Conservation (phyloP, 352 stramenopile genomes). For the Pythium sukuiense region DNA sequence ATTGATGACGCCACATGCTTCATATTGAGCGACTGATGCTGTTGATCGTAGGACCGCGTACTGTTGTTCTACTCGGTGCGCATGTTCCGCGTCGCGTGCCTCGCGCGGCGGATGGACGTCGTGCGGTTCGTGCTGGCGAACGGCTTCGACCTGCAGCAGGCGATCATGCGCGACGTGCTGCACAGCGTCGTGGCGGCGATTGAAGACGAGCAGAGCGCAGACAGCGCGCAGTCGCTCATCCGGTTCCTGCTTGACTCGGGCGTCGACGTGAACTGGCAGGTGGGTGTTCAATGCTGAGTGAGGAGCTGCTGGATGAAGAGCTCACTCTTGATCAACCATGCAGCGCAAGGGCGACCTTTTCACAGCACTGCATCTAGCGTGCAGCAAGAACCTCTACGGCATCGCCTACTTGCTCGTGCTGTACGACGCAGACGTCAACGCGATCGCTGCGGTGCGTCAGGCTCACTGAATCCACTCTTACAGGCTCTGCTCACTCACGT, state of each 20-base stretch:
- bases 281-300: conserved; percentile 10
- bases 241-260: conserved; percentile 62
- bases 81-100: conserved; percentile 69
- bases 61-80: conserved; percentile 63
- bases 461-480: neutral
- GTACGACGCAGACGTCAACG: conserved; percentile 74
- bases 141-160: conserved; percentile 61
- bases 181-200: conserved; percentile 51
- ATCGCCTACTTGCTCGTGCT: conserved; percentile 66
- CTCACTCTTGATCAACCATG: neutral
- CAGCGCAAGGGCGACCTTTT: conserved; percentile 56
- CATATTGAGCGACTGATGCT: neutral
- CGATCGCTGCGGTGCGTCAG: conserved; percentile 48
- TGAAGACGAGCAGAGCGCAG: conserved; percentile 26
- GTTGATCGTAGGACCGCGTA: conserved; percentile 35
- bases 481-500: neutral
- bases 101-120: conserved; percentile 45
- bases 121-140: conserved; percentile 64
- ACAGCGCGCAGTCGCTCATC: conserved; percentile 51
- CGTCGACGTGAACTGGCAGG: conserved; percentile 77
- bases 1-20: conserved; percentile 28
- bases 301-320: neutral
- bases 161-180: conserved; percentile 54
- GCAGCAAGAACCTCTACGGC: conserved; percentile 54
- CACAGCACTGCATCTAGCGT: conserved; percentile 68